Base-by-base conservation (phyloP, 768 basidiomycete genomes). In the Trametes elegans region DNA sequence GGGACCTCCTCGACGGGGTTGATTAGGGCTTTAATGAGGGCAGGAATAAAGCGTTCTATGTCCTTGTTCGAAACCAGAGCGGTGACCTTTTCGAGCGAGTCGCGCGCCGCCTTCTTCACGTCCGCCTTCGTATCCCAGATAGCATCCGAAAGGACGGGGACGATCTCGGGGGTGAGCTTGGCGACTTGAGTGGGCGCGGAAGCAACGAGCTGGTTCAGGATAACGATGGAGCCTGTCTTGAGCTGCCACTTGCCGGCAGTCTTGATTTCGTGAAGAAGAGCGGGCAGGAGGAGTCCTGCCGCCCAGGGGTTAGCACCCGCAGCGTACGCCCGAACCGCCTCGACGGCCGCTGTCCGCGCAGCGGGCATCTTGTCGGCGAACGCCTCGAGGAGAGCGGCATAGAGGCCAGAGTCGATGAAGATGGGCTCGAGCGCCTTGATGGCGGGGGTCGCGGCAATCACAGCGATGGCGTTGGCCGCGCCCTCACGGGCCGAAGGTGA, bases 1-100 rank as follows among this genome's bases (percentile, higher is more conserved):
- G 95, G 90, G 55, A 98, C 95, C 85, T 99, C 97, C 79, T 99
- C 96, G 62, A 97, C 93, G 66, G 97, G 97, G 82, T 99, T 95
- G 77, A 98, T 93, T 69, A 98, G 80, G 71, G 93, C 88, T 74
- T 96, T 93, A 74, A 98, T 95, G 68, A 99, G 85, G 71, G 95
- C 95, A 65, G 92, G 93, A 81, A 98, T 93, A 79, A 90, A 97
- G 75, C 85, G 85, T 84, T 91, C 88, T 55, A 92, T 94, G 76
- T 96, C 95, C 87, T 97, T 98, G 88, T 98, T 98, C 64, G 93
- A 93, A 62, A 97, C 83, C 62, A 98, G 79, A 66, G 92, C 92
- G 66, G 90, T 93, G 61, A 93, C 87, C 80, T 94, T 95, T 65
- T 91, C 91, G 68, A 98, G 85, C 60, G 94, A 87, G 71, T 90